Percentiles rank a stretch among this genome's conserved stretches.
Conservation (phyloP, 176 grass and related monocot species). For the Tillandsia fasciculata region DNA sequence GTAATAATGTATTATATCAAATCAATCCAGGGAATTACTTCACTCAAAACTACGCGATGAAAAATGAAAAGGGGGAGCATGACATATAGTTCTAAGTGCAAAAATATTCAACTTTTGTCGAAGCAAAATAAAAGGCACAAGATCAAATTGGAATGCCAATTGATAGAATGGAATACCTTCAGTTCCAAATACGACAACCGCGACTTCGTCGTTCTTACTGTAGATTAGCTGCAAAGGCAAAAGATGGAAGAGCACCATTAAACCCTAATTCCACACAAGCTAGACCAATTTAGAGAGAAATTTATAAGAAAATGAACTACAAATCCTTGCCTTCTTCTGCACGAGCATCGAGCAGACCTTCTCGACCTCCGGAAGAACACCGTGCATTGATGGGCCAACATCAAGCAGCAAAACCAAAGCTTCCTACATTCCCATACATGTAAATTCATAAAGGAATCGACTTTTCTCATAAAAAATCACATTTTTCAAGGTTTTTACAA, state of each 20-base stretch:
- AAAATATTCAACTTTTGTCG: not conserved
- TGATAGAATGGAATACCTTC: slow-evolving; percentile 30
- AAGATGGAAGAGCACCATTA: not conserved
- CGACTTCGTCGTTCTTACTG: slow-evolving; percentile 57
- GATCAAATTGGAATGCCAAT: not conserved
- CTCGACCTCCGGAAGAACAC: slow-evolving; percentile 57
- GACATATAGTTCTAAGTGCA: too few relatives aligned
- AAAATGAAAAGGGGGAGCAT: too few relatives aligned
- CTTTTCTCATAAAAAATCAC: not conserved
- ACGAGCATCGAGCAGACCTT: slow-evolving; percentile 58
- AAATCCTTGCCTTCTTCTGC: slow-evolving; percentile 66
- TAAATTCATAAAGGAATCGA: not conserved
- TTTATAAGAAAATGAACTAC: not conserved
- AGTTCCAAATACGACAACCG: slow-evolving; percentile 73
- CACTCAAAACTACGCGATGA: too few relatives aligned
- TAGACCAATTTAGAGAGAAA: not conserved
- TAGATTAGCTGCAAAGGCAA: slow-evolving; percentile 54
- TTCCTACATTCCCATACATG: slow-evolving; percentile 30
- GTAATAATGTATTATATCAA: too few relatives aligned
- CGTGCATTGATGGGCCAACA: slow-evolving; percentile 83
- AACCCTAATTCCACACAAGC: not conserved
- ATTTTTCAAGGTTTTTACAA: not conserved
- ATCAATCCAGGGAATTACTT: too few relatives aligned
- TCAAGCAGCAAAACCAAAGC: slow-evolving; percentile 67
- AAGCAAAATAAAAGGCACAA: not conserved